Percentiles rank a stretch among this genome's conserved stretches.
These are phyloP conservation scores for Scleroderma citrinum DNA, from an alignment of 768 basidiomycete species.

Conservation along the genomic window DNA sequence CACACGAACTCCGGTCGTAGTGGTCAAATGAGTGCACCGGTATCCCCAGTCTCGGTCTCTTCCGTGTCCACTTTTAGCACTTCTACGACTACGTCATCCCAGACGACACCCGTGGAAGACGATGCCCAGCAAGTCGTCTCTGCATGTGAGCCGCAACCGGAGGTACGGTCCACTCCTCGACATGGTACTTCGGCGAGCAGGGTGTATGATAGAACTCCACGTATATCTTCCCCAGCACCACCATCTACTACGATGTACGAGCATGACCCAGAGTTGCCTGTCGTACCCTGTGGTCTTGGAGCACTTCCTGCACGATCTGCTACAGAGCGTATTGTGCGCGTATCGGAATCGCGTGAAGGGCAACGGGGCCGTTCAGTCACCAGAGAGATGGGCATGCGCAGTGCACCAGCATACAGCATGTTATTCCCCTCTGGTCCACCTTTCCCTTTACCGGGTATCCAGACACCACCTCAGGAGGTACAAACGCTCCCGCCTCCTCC, in stretches of 20 bases:
- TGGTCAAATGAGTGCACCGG: conserved; percentile 27
- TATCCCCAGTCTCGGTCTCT: conserved; percentile 24
- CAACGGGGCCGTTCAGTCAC: conserved; percentile 28
- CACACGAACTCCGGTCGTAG: conserved; percentile 28
- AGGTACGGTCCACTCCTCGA: conserved; percentile 15
- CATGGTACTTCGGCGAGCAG: conserved; percentile 6
- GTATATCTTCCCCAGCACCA: conserved; percentile 22
- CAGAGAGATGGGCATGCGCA: conserved; percentile 27
- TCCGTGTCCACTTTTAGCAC: conserved; percentile 24
- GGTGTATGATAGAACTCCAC: conserved; percentile 15
- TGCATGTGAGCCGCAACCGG: conserved; percentile 17
- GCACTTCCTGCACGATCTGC: conserved; percentile 25
- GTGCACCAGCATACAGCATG: conserved; percentile 28
- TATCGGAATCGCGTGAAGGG: conserved; percentile 23
- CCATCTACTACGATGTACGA: conserved; percentile 15
- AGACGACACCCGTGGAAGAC: conserved; percentile 14
- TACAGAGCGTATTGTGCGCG: conserved; percentile 28
- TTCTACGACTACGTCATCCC: conserved; percentile 15
- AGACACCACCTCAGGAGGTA: conserved; percentile 6
- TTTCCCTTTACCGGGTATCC: conserved; percentile 16
- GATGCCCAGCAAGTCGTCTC: conserved; percentile 13
- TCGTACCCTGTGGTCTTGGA: conserved; percentile 11
- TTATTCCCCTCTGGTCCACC: conserved; percentile 31
- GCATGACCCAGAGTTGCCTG: conserved; percentile 23
- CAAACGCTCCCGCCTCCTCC: conserved; percentile 20